Percentiles rank a stretch among this genome's conserved stretches.
These are phyloP conservation scores for Helicocarpus griseus DNA, from an alignment of 2,329 filamentous ascomycete species.

Conservation along the genomic window DNA sequence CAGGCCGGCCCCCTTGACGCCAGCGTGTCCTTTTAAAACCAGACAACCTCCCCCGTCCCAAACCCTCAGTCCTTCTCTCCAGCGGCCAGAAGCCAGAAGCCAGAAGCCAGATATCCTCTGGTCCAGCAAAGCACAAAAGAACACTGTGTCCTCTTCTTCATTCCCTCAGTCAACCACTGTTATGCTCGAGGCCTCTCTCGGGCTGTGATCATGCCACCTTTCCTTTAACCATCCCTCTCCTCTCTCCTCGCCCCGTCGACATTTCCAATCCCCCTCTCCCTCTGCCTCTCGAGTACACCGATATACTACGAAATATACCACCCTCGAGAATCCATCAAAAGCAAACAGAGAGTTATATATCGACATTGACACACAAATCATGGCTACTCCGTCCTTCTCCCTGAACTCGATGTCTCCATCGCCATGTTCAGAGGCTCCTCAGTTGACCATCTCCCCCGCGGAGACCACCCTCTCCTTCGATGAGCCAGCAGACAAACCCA, in stretches of 20 bases:
- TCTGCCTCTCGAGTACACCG: background rate
- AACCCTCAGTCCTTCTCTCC: slow-evolving; percentile 8
- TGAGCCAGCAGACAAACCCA: slow-evolving; percentile 17
- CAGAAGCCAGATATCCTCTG: too few species aligned
- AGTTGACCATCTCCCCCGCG: slow-evolving; percentile 32
- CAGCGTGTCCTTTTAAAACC: slow-evolving; percentile 32
- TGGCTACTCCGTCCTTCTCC: slow-evolving; percentile 26
- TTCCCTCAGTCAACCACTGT: too few species aligned
- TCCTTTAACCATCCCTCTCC: slow-evolving; percentile 13
- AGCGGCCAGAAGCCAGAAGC: too few species aligned
- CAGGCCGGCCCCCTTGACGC: slow-evolving; percentile 16
- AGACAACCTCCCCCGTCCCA: slow-evolving; percentile 11
- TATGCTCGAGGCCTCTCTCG: slow-evolving; percentile 4
- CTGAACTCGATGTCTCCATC: slow-evolving; percentile 24
- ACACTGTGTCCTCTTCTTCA: slow-evolving; percentile 27
- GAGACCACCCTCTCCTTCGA: slow-evolving; percentile 28
- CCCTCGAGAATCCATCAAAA: background rate
- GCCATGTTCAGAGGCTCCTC: slow-evolving; percentile 24
- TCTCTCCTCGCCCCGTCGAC: slow-evolving; percentile 8
- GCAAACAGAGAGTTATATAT: background rate
- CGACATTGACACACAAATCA: slow-evolving; percentile 9
- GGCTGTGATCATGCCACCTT: slow-evolving; percentile 30
- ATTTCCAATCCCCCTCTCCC: slow-evolving; percentile 3
- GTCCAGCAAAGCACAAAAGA: too few species aligned
- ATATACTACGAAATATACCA: background rate